Evolutionary conservation across 1,284 basidiomycete species (phyloP).

Genomic region (Schizopora paradoxa): DNA sequence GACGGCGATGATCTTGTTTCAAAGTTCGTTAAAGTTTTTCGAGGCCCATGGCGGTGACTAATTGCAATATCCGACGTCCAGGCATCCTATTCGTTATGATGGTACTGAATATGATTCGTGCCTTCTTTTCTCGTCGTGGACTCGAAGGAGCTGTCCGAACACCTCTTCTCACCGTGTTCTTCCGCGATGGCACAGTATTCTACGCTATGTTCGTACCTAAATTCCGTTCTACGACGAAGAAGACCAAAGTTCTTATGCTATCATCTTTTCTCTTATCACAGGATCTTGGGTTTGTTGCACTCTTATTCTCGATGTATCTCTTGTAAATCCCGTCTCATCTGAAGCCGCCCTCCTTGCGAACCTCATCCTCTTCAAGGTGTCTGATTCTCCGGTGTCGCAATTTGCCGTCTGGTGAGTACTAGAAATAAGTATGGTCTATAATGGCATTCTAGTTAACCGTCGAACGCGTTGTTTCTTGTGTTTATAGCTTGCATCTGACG

Average conservation of each 20-base stretch:
- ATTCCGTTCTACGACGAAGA: no score
- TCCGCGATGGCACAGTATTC: slow-evolving; percentile 9
- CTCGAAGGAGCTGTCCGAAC: no score
- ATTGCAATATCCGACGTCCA: no score
- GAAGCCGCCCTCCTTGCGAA: slow-evolving; percentile 2
- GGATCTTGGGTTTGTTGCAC: slow-evolving; percentile 6
- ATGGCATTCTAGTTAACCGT: neutral
- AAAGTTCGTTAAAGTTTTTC: no score
- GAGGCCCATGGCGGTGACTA: no score
- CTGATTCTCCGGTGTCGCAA: slow-evolving; percentile 5
- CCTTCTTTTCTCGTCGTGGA: no score
- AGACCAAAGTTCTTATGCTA: no score
- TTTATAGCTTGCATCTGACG: slow-evolving; percentile 3
- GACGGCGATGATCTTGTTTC: slow-evolving; percentile 3
- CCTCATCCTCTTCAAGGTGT: slow-evolving; percentile 4
- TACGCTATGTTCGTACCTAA: slow-evolving; percentile 9
- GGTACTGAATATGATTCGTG: slow-evolving; percentile 3
- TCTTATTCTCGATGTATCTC: neutral
- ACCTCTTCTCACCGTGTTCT: slow-evolving; percentile 6
- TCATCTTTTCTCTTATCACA: neutral
- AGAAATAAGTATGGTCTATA: no score
- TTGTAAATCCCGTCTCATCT: no score
- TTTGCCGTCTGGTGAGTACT: slow-evolving; percentile 6
- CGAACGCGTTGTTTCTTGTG: neutral
- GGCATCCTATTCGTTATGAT: slow-evolving; percentile 8